Percentiles rank a stretch among this genome's conserved stretches.
Conservation (phyloP, 148 eudicot genomes). For the Chenopodium berlandieri region DNA sequence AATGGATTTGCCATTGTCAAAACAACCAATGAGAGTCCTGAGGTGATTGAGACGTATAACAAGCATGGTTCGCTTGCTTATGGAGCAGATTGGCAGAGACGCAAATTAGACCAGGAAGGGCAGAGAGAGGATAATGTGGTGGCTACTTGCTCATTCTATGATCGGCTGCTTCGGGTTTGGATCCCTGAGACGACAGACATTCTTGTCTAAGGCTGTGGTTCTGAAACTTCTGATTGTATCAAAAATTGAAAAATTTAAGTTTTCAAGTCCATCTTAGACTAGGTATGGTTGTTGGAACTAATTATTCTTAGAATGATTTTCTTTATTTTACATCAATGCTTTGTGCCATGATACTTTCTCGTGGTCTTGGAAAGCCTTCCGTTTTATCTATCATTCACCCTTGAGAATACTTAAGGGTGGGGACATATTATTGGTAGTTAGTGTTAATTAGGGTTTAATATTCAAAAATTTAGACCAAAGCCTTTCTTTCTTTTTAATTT, state of each 20-base stretch:
- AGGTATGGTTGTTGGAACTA: constrained; percentile 22
- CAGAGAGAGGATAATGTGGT: constrained; percentile 39
- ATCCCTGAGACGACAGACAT: constrained; percentile 41
- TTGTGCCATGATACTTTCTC: neutral
- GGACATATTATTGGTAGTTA: neutral
- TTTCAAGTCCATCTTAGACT: neutral
- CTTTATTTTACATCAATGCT: neutral
- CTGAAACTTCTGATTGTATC: neutral
- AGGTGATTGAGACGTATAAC: constrained; percentile 61
- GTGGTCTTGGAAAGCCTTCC: neutral
- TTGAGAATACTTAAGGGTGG: neutral
- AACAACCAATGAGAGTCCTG: constrained; percentile 34
- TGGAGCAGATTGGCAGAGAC: constrained; percentile 97
- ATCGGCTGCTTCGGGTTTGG: constrained; percentile 79
- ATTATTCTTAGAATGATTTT: constrained; percentile 5
- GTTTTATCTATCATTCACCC: constrained; percentile 1
- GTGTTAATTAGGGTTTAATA: neutral
- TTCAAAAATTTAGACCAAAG: neutral
- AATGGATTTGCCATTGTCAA: constrained; percentile 82
- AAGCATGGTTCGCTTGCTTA: constrained; percentile 89
- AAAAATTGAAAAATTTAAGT: neutral
- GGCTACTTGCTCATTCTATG: constrained; percentile 97
- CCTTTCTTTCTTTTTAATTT: no score
- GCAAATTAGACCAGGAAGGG: constrained; percentile 31
- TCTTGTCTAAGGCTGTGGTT: constrained; percentile 16